Conservation (phyloP, 78 protist genomes). For the Isochrysis galbana region DNA sequence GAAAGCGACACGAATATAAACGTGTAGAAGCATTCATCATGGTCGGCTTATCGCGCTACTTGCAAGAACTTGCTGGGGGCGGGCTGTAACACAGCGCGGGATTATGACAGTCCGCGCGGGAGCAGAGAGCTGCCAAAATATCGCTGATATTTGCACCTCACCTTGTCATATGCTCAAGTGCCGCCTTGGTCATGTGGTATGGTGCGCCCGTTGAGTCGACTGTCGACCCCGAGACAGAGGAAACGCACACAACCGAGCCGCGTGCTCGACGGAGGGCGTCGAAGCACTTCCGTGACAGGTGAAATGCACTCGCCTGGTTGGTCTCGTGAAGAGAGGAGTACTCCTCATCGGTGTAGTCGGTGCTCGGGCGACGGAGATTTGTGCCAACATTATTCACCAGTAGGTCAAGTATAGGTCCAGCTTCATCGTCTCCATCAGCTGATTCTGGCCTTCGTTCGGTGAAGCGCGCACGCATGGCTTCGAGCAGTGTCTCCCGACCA, state of each 20-base stretch:
- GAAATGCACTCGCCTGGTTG: slow-evolving; percentile 14
- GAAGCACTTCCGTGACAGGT: background rate
- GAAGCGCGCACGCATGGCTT: background rate
- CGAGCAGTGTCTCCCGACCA: background rate
- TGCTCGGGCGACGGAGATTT: background rate
- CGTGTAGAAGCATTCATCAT: too few relatives aligned
- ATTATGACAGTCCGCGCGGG: too few relatives aligned
- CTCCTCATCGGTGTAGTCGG: slow-evolving; percentile 10
- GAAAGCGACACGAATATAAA: too few relatives aligned
- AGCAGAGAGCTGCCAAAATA: too few relatives aligned
- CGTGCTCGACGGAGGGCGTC: too few relatives aligned
- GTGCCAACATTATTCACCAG: slow-evolving; percentile 51
- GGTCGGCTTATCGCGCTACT: too few relatives aligned
- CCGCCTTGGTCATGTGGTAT: slow-evolving; percentile 28
- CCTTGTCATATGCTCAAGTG: slow-evolving; percentile 38
- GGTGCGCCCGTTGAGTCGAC: background rate
- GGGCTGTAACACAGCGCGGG: too few relatives aligned
- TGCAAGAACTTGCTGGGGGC: too few relatives aligned
- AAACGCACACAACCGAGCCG: background rate
- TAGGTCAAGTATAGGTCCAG: background rate
- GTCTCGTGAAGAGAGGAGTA: background rate
- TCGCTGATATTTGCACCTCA: too few relatives aligned
- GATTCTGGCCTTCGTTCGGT: too few relatives aligned
- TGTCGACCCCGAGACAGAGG: background rate
- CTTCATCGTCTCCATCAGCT: too few relatives aligned